Base-by-base conservation (phyloP, 768 basidiomycete species). In the Suillus weaverae region DNA sequence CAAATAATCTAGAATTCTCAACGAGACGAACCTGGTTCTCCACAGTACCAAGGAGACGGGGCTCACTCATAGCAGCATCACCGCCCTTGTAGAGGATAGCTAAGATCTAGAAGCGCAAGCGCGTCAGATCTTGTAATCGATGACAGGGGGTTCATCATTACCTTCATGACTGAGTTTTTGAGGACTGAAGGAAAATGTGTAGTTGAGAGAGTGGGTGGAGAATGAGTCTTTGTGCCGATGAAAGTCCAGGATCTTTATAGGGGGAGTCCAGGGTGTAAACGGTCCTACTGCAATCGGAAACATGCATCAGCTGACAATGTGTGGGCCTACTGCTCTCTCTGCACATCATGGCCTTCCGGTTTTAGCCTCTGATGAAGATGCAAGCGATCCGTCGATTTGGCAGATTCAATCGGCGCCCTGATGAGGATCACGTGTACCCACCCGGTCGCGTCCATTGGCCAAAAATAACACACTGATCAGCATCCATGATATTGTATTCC, bases 41-140 rank as follows among this genome's bases (percentile, higher is more conserved):
- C 64, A 86, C 82, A 22, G 92, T 91, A 60, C 92, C 92, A 30
- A 93, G 81, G 32, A 93, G 86, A 75, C 90, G 88, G 46, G 89
- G 84, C 76, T 93, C 90, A 69, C 88, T 78, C 68, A 77, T 68
- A 64, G 91, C 90, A 64, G 89, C 86, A 65, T 85, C 70, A 71
- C 81, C 83, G 71, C 91, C 91, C 67, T 83, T 81, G 79, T 91
- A 92, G 56, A 92, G 83, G 70, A 92, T 87, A 72, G 89, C 89
- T 55, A 93, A 84, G 70, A 92, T 78, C 89, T 92, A 56, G 26
- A 51, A 18, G 51, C 67, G 26, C 69, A 54, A 18, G 48, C 68
- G 16, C 67, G 65, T 44, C 33, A 57, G 57, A 48, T 53, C 18
- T 22, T 26, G 22, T 41, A 20, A 32, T 39, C 4, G 26, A 10